Percentiles rank a stretch among this genome's conserved stretches.
Evolutionary conservation across 2,329 filamentous ascomycete species (phyloP).

Genomic region (Aspergillus aculeatinus): DNA sequence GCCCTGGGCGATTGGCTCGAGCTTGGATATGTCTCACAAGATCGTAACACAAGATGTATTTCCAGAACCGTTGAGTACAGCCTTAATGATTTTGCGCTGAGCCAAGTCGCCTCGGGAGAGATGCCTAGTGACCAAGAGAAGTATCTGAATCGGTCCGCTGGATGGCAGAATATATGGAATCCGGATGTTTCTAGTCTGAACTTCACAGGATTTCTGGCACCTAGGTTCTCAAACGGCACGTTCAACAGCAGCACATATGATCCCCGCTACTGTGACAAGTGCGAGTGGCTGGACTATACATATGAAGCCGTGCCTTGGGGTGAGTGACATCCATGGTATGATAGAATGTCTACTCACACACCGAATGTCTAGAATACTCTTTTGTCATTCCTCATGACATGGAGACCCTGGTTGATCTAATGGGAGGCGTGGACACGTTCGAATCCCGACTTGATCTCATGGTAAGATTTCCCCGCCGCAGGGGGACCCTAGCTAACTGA

Average conservation of each 20-base stretch:
- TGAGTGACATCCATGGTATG: slow-evolving; percentile 15
- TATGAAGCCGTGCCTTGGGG: slow-evolving; percentile 63
- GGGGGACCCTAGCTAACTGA: background rate
- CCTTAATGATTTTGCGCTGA: slow-evolving; percentile 63
- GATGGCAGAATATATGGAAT: slow-evolving; percentile 74
- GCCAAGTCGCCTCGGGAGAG: slow-evolving; percentile 54
- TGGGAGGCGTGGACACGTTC: slow-evolving; percentile 57
- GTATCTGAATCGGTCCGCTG: slow-evolving; percentile 63
- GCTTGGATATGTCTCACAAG: slow-evolving; percentile 63
- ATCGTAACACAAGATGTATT: slow-evolving; percentile 59
- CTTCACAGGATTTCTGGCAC: slow-evolving; percentile 58
- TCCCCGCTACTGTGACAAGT: slow-evolving; percentile 59
- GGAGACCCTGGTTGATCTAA: slow-evolving; percentile 52
- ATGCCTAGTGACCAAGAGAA: slow-evolving; percentile 48
- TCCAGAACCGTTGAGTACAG: slow-evolving; percentile 67
- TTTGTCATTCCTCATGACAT: slow-evolving; percentile 69
- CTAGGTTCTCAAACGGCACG: slow-evolving; percentile 50
- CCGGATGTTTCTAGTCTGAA: slow-evolving; percentile 55
- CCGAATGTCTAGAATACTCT: slow-evolving; percentile 50
- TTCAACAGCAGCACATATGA: slow-evolving; percentile 49
- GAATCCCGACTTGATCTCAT: slow-evolving; percentile 60
- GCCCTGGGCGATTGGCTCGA: slow-evolving; percentile 68
- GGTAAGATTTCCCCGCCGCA: slow-evolving; percentile 15
- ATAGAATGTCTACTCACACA: background rate
- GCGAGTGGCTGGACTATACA: slow-evolving; percentile 63